phyloP scores from a whole-genome alignment of 2,329 filamentous ascomycete species.

The Colletotrichum caudatum region DNA sequence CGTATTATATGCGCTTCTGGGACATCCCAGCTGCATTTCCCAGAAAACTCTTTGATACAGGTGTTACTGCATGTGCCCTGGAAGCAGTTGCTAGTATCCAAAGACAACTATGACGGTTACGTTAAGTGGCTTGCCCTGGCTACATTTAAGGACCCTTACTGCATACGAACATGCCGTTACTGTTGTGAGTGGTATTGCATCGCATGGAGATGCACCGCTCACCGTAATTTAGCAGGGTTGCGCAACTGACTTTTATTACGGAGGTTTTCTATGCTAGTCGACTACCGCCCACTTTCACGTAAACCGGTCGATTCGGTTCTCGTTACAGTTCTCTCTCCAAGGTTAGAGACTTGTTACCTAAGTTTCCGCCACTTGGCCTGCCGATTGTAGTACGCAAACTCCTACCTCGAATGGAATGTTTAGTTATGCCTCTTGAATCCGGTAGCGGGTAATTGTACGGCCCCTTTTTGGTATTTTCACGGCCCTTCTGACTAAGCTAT shows the following conservation, averaged over 20 bases:
- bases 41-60: background rate
- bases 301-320: background rate
- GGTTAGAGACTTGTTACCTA: background rate
- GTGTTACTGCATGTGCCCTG: background rate
- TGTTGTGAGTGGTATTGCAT: background rate
- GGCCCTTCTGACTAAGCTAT: too few relatives aligned
- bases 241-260: background rate
- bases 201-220: background rate
- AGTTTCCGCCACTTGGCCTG: constrained; percentile 1
- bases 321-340: background rate
- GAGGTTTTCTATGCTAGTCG: background rate
- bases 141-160: background rate
- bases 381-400: background rate
- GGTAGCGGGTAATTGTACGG: too few relatives aligned
- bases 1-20: background rate
- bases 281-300: background rate
- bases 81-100: constrained; percentile 1
- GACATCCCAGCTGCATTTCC: background rate
- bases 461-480: too few relatives aligned
- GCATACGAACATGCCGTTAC: background rate
- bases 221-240: background rate
- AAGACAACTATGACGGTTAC: background rate
- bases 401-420: background rate
- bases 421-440: background rate
- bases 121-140: background rate